Base-by-base conservation (phyloP, 2,329 filamentous ascomycete genomes). In the Amesomyces nigricolor region DNA sequence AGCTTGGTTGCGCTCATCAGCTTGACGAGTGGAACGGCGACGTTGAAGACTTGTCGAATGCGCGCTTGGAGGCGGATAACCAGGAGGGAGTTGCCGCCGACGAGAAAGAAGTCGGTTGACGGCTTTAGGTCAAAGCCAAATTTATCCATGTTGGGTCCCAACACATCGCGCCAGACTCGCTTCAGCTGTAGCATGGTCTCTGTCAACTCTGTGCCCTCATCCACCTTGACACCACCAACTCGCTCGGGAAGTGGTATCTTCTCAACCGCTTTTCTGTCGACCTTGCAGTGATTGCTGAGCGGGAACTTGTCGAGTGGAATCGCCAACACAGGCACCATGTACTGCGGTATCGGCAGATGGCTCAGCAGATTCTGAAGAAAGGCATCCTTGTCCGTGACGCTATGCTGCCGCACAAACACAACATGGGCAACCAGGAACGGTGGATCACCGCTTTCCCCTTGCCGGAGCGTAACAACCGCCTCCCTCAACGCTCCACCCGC, bases 51-150 rank as follows among this genome's bases (percentile, higher is more conserved):
- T 4, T 14, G 14, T 14, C 40, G 38, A 43, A 53, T 40, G 19
- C 14, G 8, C 2, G 50, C 50, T 22, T 53, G 50, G n/a, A 53
- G 19, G n/a, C 40, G 30, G 32, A 53, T 43, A 10, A 47, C 42
- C 22, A 53, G 43, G n/a, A 53, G 42, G 10, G 50, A 53, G 50
- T 39, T 53, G 38, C 50, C 50, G 32, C 50, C 50, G 1, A 29
- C 30, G 8, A 5, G 3, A 40, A 53, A 53, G 43, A 53, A 53
- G 32, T 52, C 50, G 5, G 50, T 19, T n/a, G 13, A 30, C 6
- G 39, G 29, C 5, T 14, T 17, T 4, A 16, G 5, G 13, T 16
- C 26, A 4, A 26, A 26, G 22, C 22, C 22, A 6, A 26, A 26
- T 26, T 26, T 26, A 2, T 19, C 4, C 19, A 8, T 10, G 10